Base-by-base conservation (phyloP, 768 basidiomycete species). In the Kondoa subrosea region DNA sequence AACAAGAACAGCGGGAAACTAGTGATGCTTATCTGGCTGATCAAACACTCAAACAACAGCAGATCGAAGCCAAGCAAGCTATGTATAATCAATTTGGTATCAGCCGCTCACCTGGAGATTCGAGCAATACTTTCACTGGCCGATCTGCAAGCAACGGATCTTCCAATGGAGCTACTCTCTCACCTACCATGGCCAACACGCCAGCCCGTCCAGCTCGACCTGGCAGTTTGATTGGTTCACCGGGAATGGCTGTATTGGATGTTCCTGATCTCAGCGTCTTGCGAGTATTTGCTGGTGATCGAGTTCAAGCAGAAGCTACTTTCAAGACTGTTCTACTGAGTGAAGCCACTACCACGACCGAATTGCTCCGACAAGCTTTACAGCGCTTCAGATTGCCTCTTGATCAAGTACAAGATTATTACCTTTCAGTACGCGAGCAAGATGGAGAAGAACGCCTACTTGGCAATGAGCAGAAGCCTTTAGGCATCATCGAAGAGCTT, bases 321-420 rank as follows among this genome's bases (percentile, higher is more conserved):
- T 99, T 99, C 82, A 97, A 97, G 80, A 97, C 95, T 3, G 95
- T 93, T 0, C 78, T 97, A 21, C 82, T 97, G 67, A 96, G 92
- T 73, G 80, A 87, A 2, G 85, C 85, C 0, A 96, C 93, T 0
- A 87, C 87, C 0, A 83, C 89, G 0, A 78, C 81, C 0, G 93
- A 95, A 68, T 83, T 99, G 56, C 83, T 97, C 64, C 82, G 83
- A 67, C 95, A 99, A 79, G 89, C 92, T 3, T 86, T 91, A 66
- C 93, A 96, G 76, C 85, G 95, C 4, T 97, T 99, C 84, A 80
- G 89, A 33, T 79, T 97, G 2, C 66, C 57, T 56, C 57, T 56
- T 15, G 70, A 72, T 25, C 50, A 68, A 57, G 56, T 65, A 1
- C 80, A 80, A 64, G 84, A 83, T 21, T 97, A 96, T 74, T 95